Evolutionary conservation across 2,329 filamentous ascomycete species (phyloP).

Genomic region (Scedosporium minutisporum): DNA sequence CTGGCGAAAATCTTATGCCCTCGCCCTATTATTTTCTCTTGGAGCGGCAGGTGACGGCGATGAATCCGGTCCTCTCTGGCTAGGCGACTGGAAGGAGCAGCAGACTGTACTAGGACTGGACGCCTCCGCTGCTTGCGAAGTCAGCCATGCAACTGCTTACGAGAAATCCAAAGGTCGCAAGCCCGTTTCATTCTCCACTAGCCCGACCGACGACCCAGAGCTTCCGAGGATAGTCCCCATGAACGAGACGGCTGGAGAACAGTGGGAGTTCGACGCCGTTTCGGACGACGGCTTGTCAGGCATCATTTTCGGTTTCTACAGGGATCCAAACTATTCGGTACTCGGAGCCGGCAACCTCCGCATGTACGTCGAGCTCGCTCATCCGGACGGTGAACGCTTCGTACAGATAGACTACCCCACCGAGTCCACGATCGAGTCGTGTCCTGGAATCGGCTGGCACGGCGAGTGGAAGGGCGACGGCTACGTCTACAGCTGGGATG

Average conservation of each 20-base stretch:
- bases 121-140: background rate
- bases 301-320: constrained; percentile 19
- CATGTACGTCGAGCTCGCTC: constrained; percentile 15
- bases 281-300: constrained; percentile 14
- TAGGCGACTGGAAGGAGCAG: constrained; percentile 3
- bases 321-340: constrained; percentile 19
- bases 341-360: constrained; percentile 18
- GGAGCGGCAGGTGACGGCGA: background rate
- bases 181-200: constrained; percentile 7
- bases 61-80: background rate
- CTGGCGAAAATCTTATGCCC: background rate
- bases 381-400: constrained; percentile 14
- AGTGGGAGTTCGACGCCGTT: constrained; percentile 21
- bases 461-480: constrained; percentile 9
- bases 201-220: constrained; percentile 9
- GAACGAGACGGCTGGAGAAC: constrained; percentile 18
- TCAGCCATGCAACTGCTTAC: constrained; percentile 7
- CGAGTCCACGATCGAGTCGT: constrained; percentile 14
- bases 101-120: background rate
- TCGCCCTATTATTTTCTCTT: background rate
- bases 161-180: constrained; percentile 8
- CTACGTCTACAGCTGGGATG: constrained; percentile 12
- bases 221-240: constrained; percentile 14
- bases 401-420: constrained; percentile 16
- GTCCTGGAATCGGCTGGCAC: constrained; percentile 8